Base-by-base conservation (phyloP, 2,329 filamentous ascomycete species). In the Ophiostoma tasmaniense region DNA sequence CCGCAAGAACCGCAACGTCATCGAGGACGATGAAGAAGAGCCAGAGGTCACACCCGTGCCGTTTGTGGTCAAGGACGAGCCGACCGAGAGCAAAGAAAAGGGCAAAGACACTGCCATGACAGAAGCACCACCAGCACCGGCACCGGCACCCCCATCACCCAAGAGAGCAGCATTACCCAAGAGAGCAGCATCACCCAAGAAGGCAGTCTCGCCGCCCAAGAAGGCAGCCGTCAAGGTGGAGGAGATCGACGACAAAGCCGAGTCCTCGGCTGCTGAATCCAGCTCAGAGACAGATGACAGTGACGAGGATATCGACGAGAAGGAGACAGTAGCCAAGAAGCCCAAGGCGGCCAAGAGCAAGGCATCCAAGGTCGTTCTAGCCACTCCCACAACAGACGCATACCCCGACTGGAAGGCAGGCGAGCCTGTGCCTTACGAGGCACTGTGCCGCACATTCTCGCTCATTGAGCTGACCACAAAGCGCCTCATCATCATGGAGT, bases 391-490 rank as follows among this genome's bases (percentile, higher is more conserved):
- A 52, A 90, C 92, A 73, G 90, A 96, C 75, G 88, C 90, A n/a
- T 98, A 94, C 78, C 93, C 93, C 0, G 94, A 99, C 78, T 99
- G 95, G 95, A 90, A 92, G 77, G 81, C 90, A 64, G 93, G 93
- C 64, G 86, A 90, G 65, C 92, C 94, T 13, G 93, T 97, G 1
- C 95, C 95, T 0, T 99, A 98, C 75, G 94, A 93, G 33, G 95
- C 95, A 14, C 84, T 99, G 8, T 98, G 95, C 79, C 92, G 88
- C 13, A 98, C 95, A 0, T 98, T 98, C 75, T 97, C 93, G 1
- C 87, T 97, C 42, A 89, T 98, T 67, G 95, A 99, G 80, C 89
- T 97, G 83, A 99, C 94, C 0, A 92, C 91, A 6, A 98, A 98
- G 77, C 87, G 95, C 68, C 80, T 99, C 61, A 84, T 93, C 71